These are phyloP conservation scores for Fusarium redolens DNA, from an alignment of 2,329 filamentous ascomycete species.

Conservation along the genomic window DNA sequence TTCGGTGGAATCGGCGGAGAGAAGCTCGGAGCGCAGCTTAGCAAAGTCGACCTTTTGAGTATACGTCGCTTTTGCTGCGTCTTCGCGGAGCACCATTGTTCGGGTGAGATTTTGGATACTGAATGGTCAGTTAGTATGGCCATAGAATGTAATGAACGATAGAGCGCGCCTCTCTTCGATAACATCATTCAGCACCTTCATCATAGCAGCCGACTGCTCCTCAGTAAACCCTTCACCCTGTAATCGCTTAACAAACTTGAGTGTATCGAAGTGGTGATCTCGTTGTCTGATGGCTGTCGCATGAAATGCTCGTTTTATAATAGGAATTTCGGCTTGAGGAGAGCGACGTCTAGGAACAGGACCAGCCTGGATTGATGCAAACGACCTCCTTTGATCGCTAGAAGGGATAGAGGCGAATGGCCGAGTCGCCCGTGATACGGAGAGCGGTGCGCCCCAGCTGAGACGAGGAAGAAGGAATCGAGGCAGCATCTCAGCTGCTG, in stretches of 20 bases:
- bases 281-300: slow-evolving; percentile 67
- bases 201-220: slow-evolving; percentile 96
- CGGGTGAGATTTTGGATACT: slow-evolving; percentile 96
- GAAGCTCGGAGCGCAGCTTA: slow-evolving; percentile 92
- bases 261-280: slow-evolving; percentile 97
- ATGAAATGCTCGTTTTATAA: slow-evolving; percentile 69
- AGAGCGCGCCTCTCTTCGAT: slow-evolving; percentile 84
- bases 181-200: slow-evolving; percentile 95
- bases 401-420: slow-evolving; percentile 33
- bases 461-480: slow-evolving; percentile 66
- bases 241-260: slow-evolving; percentile 94
- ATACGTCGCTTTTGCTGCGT: slow-evolving; percentile 83
- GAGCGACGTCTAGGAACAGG: slow-evolving; percentile 22
- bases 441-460: slow-evolving; percentile 59
- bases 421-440: slow-evolving; percentile 40
- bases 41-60: slow-evolving; percentile 97
- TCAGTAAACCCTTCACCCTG: slow-evolving; percentile 95
- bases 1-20: slow-evolving; percentile 92
- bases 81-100: slow-evolving; percentile 97
- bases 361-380: slow-evolving; percentile 36
- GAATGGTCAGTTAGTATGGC: background rate
- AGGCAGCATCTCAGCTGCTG: slow-evolving; percentile 57
- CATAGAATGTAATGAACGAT: no score
- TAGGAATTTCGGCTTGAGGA: slow-evolving; percentile 31
- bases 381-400: slow-evolving; percentile 27